phyloP scores from a whole-genome alignment of 2,329 filamentous ascomycete genomes.

The Seiridium cupressi region DNA sequence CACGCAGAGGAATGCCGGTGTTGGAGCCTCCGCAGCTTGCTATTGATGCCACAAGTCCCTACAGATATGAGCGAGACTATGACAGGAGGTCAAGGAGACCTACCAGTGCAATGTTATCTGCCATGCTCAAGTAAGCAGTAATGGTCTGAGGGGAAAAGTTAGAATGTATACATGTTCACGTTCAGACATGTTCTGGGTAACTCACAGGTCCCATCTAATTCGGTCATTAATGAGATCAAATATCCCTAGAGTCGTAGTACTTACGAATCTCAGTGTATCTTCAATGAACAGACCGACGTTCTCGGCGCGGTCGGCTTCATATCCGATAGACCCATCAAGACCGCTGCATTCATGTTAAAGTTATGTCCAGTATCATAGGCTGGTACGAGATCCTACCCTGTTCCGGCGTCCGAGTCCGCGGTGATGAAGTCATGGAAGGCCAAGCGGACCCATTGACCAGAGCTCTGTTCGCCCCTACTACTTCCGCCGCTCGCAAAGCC shows the following conservation, averaged over 20 bases:
- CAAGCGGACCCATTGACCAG: slow-evolving; percentile 1
- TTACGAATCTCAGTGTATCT: neutral
- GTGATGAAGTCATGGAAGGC: neutral
- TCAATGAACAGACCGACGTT: neutral
- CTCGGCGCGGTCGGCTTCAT: slow-evolving; percentile 1
- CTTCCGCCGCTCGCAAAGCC: neutral
- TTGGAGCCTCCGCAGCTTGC: neutral
- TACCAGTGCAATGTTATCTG: slow-evolving; percentile 5
- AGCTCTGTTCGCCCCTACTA: neutral
- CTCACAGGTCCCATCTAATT: slow-evolving; percentile 1
- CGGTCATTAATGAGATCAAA: neutral
- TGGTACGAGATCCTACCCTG: neutral
- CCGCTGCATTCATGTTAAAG: neutral
- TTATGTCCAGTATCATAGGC: neutral
- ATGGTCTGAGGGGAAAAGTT: neutral
- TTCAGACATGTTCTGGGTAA: neutral
- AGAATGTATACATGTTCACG: neutral
- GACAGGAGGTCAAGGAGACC: neutral
- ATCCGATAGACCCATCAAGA: neutral
- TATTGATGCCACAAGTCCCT: neutral
- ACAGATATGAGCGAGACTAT: neutral
- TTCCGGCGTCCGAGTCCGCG: neutral
- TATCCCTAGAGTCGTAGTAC: neutral
- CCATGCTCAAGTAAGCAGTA: slow-evolving; percentile 1
- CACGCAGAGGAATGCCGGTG: neutral